Percentiles rank a stretch among this genome's conserved stretches.
Evolutionary conservation across 192 early-diverging fungal species (phyloP).

Genomic region (Ambispora gerdemannii): DNA sequence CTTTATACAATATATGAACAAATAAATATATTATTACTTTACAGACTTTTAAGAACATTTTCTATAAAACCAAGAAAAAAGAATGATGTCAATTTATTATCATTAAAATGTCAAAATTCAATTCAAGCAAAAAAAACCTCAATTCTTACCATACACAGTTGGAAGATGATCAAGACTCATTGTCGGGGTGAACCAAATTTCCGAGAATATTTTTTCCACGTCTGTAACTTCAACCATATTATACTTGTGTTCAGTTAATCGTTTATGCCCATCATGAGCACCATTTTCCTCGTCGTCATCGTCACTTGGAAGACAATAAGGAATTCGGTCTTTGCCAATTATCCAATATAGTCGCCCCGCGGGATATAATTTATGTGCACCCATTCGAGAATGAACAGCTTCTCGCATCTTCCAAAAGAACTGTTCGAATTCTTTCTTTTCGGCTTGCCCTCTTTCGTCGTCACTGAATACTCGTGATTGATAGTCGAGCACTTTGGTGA

Average conservation of each 20-base stretch:
- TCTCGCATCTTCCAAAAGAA: constrained; percentile 15
- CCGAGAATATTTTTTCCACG: constrained; percentile 22
- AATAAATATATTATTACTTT: too few relatives aligned
- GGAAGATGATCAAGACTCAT: constrained; percentile 29
- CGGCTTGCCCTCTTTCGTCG: neutral
- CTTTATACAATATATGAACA: too few relatives aligned
- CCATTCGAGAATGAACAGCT: neutral
- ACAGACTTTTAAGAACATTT: neutral
- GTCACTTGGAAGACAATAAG: constrained; percentile 16
- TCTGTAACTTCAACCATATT: constrained; percentile 22
- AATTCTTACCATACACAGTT: constrained; percentile 22
- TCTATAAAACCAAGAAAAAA: neutral
- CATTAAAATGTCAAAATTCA: neutral
- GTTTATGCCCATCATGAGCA: neutral
- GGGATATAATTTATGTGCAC: constrained; percentile 37
- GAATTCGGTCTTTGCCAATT: constrained; percentile 7
- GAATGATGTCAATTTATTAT: too few relatives aligned
- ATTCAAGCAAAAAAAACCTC: neutral
- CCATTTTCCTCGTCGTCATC: neutral
- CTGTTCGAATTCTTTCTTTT: constrained; percentile 16
- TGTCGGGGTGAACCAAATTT: constrained; percentile 21
- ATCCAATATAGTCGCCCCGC: constrained; percentile 49
- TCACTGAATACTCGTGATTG: constrained; percentile 13
- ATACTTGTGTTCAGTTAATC: neutral
- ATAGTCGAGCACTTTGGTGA: constrained; percentile 31